Percentiles rank a stretch among this genome's conserved stretches.
phyloP scores from a whole-genome alignment of 2,329 filamentous ascomycete species.

The Cladophialophora bantiana region DNA sequence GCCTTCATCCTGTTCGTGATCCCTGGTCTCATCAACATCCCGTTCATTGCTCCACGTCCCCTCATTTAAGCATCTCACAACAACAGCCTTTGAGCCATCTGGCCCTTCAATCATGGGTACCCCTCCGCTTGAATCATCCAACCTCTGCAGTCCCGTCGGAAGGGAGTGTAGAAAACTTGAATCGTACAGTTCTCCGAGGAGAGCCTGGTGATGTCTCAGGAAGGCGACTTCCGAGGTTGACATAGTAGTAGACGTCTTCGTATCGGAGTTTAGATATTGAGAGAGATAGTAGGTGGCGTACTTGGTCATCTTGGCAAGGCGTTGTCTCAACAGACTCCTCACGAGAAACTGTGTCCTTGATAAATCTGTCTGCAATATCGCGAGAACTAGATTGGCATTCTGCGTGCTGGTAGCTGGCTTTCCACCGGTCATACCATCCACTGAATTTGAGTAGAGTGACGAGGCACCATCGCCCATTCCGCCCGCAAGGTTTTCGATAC shows the following conservation, averaged over 20 bases:
- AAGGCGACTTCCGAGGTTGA: slow-evolving; percentile 81
- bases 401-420: slow-evolving; percentile 87
- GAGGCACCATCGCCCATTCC: slow-evolving; percentile 46
- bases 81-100: slow-evolving; percentile 82
- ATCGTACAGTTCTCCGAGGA: slow-evolving; percentile 84
- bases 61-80: slow-evolving; percentile 67
- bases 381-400: slow-evolving; percentile 89
- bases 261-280: slow-evolving; percentile 41
- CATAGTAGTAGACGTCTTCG: slow-evolving; percentile 53
- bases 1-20: slow-evolving; percentile 33
- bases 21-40: slow-evolving; percentile 27
- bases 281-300: slow-evolving; percentile 59
- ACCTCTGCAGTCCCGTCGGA: slow-evolving; percentile 76
- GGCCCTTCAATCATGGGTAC: slow-evolving; percentile 92
- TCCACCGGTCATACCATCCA: slow-evolving; percentile 21
- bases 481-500: slow-evolving; percentile 67
- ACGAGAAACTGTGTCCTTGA: slow-evolving; percentile 93
- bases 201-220: slow-evolving; percentile 80
- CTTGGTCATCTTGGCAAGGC: slow-evolving; percentile 75
- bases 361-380: slow-evolving; percentile 94
- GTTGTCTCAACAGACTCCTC: slow-evolving; percentile 78
- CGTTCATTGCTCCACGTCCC: slow-evolving; percentile 36
- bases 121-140: slow-evolving; percentile 85
- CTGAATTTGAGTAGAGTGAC: background rate
- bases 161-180: slow-evolving; percentile 85